Evolutionary conservation across 495 filamentous ascomycete genomes (phyloP).

Genomic region (Annulohypoxylon nitens): DNA sequence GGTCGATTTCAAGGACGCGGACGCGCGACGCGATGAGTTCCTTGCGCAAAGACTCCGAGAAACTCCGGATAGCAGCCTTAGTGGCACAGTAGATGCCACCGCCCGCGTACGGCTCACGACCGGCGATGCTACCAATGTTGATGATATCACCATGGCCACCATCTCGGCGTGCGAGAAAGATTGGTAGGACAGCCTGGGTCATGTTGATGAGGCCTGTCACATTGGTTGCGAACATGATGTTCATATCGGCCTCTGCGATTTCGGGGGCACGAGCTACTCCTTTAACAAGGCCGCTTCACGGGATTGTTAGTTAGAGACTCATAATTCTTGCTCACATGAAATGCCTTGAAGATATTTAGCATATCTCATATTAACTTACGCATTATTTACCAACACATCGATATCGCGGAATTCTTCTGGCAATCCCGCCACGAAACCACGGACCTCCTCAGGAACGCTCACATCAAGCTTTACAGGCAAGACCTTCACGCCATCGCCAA

Average conservation of each 20-base stretch:
- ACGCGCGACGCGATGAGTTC: slow-evolving; percentile 91
- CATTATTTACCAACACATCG: slow-evolving; percentile 96
- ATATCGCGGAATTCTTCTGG: slow-evolving; percentile 89
- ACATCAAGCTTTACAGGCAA: slow-evolving; percentile 88
- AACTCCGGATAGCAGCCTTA: slow-evolving; percentile 91
- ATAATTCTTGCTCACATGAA: neutral
- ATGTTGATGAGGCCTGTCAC: slow-evolving; percentile 96
- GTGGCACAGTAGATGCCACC: slow-evolving; percentile 97
- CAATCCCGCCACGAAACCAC: slow-evolving; percentile 77
- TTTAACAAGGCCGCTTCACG: slow-evolving; percentile 80
- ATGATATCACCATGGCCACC: slow-evolving; percentile 93
- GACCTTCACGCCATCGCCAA: slow-evolving; percentile 84
- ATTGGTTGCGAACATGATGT: slow-evolving; percentile 91
- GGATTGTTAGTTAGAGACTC: slow-evolving; percentile 11
- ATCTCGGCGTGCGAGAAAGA: slow-evolving; percentile 82
- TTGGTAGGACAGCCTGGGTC: slow-evolving; percentile 90
- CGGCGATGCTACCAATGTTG: slow-evolving; percentile 96
- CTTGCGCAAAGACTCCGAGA: slow-evolving; percentile 89
- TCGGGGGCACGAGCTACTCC: slow-evolving; percentile 88
- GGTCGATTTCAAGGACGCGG: slow-evolving; percentile 91
- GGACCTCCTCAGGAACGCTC: slow-evolving; percentile 80
- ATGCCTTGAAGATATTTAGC: neutral
- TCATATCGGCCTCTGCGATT: slow-evolving; percentile 85
- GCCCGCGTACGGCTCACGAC: slow-evolving; percentile 88
- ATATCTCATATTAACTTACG: slow-evolving; percentile 69